These are phyloP conservation scores for Tuber microsphaerosporum DNA, from an alignment of 495 filamentous ascomycete genomes.

Conservation along the genomic window DNA sequence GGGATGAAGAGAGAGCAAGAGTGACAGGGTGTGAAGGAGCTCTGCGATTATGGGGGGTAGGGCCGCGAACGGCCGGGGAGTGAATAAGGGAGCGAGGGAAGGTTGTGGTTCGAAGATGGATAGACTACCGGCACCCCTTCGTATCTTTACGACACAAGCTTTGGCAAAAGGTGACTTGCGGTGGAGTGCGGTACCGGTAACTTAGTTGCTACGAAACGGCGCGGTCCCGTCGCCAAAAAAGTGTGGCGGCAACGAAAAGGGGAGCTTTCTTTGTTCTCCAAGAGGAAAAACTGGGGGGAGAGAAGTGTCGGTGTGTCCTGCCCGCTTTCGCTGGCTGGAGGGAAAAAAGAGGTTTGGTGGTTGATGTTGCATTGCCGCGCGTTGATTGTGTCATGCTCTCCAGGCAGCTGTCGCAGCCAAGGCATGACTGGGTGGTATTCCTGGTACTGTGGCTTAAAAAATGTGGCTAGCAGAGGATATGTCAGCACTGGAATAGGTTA, in stretches of 20 bases:
- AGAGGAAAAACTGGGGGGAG: not conserved
- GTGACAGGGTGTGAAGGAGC: constrained; percentile 3
- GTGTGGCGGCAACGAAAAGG: constrained; percentile 4
- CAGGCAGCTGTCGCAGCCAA: not conserved
- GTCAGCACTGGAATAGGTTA: not conserved
- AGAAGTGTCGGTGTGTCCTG: not conserved
- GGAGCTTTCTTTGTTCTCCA: not conserved
- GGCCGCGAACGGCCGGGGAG: not conserved
- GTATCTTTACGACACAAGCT: not conserved
- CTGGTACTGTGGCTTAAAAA: not conserved
- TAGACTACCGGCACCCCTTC: not conserved
- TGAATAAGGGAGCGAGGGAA: constrained; percentile 6
- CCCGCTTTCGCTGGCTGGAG: not conserved
- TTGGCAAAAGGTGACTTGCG: too few relatives aligned
- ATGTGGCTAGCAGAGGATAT: not conserved
- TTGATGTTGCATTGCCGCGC: not conserved
- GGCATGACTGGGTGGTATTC: not conserved
- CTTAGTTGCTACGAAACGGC: not conserved
- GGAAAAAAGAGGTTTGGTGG: not conserved
- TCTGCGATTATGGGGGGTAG: not conserved
- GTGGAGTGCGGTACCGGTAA: not conserved
- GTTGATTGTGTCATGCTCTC: not conserved
- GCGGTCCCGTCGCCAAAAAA: not conserved
- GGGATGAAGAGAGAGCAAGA: constrained; percentile 6
- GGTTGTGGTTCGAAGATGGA: not conserved